Percentiles rank a stretch among this genome's conserved stretches.
phyloP scores from a whole-genome alignment of 2,329 filamentous ascomycete species.

The Penicillium aurantiogriseum region DNA sequence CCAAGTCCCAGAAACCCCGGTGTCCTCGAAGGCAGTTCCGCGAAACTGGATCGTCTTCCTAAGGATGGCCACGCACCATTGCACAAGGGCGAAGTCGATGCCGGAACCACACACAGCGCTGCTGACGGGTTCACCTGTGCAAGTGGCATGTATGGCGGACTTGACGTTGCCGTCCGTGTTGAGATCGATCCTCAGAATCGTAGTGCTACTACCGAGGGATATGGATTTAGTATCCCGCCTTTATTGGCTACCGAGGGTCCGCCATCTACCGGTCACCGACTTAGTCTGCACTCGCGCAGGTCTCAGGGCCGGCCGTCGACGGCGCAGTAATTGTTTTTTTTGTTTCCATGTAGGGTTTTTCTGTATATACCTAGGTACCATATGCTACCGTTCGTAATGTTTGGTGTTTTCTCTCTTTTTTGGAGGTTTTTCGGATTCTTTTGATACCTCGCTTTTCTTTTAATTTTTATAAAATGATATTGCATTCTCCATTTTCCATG shows the following conservation, averaged over 20 bases:
- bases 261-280: conserved; percentile 13
- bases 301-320: conserved; percentile 25
- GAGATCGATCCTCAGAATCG: conserved; percentile 47
- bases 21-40: conserved; percentile 18
- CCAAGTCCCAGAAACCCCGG: conserved; percentile 23
- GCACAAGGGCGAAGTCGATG: conserved; percentile 71
- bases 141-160: conserved; percentile 41
- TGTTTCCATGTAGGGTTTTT: not conserved
- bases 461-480: not conserved
- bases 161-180: conserved; percentile 48
- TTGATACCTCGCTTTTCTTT: conserved; percentile 11
- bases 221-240: conserved; percentile 45
- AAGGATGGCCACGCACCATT: conserved; percentile 70
- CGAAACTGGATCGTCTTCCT: conserved; percentile 32
- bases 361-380: not conserved
- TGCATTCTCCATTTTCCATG: not conserved
- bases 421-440: not conserved
- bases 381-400: conserved; percentile 8
- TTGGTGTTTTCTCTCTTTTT: not conserved
- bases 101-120: conserved; percentile 75
- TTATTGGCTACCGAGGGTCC: conserved; percentile 20
- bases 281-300: conserved; percentile 22
- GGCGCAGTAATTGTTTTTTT: conserved; percentile 12
- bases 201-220: conserved; percentile 46
- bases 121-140: conserved; percentile 50